phyloP scores from a whole-genome alignment of 192 early-diverging fungal genomes.

The Coemansia sp. region DNA sequence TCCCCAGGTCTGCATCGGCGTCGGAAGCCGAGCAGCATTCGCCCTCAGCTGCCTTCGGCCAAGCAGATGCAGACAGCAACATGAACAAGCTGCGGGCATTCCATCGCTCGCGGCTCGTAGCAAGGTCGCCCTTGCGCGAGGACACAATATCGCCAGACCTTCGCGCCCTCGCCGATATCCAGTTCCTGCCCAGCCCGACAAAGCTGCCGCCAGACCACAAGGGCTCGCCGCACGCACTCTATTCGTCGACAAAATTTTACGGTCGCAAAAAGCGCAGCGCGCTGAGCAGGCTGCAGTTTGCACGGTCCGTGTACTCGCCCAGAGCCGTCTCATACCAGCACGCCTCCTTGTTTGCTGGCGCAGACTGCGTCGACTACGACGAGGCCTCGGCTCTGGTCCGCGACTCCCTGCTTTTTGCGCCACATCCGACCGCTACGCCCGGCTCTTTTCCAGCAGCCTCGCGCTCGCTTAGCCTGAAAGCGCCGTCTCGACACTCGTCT shows the following conservation, averaged over 20 bases:
- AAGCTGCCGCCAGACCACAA: background rate
- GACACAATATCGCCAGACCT: constrained; percentile 36
- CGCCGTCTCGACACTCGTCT: background rate
- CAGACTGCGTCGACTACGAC: background rate
- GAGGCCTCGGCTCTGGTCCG: background rate
- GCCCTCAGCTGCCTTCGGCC: background rate
- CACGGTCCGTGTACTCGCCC: constrained; percentile 2
- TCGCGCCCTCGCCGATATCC: constrained; percentile 34
- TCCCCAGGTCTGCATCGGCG: constrained; percentile 13
- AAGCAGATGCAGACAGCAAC: background rate
- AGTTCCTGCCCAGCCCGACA: constrained; percentile 6
- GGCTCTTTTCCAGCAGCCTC: background rate
- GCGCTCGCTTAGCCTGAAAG: constrained; percentile 5
- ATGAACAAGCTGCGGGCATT: constrained; percentile 12
- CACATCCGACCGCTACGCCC: background rate
- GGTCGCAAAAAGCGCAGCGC: constrained; percentile 2
- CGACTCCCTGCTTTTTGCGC: constrained; percentile 8
- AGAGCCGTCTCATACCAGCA: background rate
- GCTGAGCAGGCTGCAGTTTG: background rate
- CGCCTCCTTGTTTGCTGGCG: background rate
- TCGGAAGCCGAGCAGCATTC: background rate
- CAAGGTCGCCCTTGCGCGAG: constrained; percentile 42
- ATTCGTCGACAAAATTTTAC: constrained; percentile 14
- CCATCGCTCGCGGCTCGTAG: constrained; percentile 26
- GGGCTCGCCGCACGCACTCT: constrained; percentile 2